Conservation (phyloP, 1,284 basidiomycete genomes). For the Wolfiporia cocos region DNA sequence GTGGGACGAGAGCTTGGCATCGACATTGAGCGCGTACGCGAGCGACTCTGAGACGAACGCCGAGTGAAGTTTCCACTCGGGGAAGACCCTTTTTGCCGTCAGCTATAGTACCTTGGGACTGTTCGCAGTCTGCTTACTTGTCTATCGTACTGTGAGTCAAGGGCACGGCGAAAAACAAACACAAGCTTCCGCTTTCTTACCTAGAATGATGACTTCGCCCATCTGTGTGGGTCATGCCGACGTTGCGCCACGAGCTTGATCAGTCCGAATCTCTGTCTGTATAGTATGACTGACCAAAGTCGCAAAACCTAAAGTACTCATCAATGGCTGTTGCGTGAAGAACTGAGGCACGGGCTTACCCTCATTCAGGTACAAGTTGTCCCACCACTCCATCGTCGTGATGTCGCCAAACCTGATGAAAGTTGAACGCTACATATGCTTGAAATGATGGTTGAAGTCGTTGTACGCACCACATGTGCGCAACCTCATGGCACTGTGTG, state of each 20-base stretch:
- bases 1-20: slow-evolving; percentile 90
- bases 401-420: slow-evolving; percentile 79
- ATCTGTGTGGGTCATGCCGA: slow-evolving; percentile 51
- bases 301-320: slow-evolving; percentile 66
- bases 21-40: slow-evolving; percentile 78
- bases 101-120: not conserved
- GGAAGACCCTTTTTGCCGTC: slow-evolving; percentile 48
- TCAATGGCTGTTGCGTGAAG: slow-evolving; percentile 14
- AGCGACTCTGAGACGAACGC: slow-evolving; percentile 59
- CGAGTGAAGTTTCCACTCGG: slow-evolving; percentile 72
- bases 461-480: slow-evolving; percentile 70
- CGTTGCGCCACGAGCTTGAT: too few relatives aligned
- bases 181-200: slow-evolving; percentile 38
- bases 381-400: slow-evolving; percentile 94
- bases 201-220: slow-evolving; percentile 89
- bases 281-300: slow-evolving; percentile 60
- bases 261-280: too few relatives aligned
- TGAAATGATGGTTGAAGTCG: not conserved
- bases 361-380: slow-evolving; percentile 84
- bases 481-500: slow-evolving; percentile 81
- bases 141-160: slow-evolving; percentile 26
- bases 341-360: slow-evolving; percentile 30
- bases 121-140: slow-evolving; percentile 30
- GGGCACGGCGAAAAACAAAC: not conserved
- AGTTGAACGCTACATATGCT: not conserved